Base-by-base conservation (phyloP, 208 protist genomes). In the Leishmania tropica region DNA sequence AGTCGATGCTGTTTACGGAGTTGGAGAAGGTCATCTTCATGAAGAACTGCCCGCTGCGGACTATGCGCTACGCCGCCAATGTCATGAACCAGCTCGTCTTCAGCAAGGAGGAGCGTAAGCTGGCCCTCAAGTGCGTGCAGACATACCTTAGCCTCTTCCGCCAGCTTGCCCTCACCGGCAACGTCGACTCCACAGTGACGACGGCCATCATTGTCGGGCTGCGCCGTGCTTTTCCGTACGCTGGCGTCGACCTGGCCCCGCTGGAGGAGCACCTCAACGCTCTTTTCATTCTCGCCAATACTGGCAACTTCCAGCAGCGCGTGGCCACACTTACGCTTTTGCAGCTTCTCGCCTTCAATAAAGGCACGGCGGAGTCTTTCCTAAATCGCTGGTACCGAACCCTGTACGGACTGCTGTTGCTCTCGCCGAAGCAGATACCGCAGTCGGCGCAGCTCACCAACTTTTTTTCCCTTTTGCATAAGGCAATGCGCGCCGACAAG, bases 11-110 rank as follows among this genome's bases (percentile, higher is more conserved):
- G 56, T 95, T 98, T 82, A 93, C 90, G 37, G 94, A 98, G 85
- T 79, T 98, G 40, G 94, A 98, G 87, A 96, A 96, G 87, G 89
- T 97, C 62, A 90, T 94, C 58, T 97, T 97, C 87, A 97, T 93
- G 86, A 94, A 96, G 74, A 97, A 97, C 86, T 96, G 93, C 85
- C 92, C 96, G 8, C 86, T 96, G 51, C 86, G 87, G 19, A 97
- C 96, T 60, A 96, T 97, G 93, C 92, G 93, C 64, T 97, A 97
- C 83, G 92, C 93, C 60, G 92, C 88, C 51, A 97, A 97, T 84
- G 88, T 98, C 15, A 94, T 98, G 90, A 97, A 96, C 86, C 96
- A 98, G 83, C 89, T 98, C 75, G 95, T 98, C 54, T 98, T 95
- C 86, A 97, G 85, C 87, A 96, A 97, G 82, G 93, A 96, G 75